Evolutionary conservation across 352 stramenopile species (phyloP).

Genomic region (Phytophthora cajani): DNA sequence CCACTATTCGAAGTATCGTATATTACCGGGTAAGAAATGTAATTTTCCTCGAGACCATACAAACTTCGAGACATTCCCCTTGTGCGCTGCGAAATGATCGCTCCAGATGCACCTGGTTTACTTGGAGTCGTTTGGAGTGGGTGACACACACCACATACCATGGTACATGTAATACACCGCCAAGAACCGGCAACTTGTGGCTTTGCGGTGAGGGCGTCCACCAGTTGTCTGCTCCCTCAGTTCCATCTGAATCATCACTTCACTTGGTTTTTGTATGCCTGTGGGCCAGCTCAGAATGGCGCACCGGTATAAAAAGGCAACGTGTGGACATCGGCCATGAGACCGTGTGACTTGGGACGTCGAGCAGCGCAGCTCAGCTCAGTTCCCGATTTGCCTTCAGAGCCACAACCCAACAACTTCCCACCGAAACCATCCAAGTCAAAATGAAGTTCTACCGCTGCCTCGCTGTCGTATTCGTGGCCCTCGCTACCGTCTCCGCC

Average conservation of each 20-base stretch:
- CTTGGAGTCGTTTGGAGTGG: slow-evolving; percentile 1
- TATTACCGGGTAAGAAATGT: background rate
- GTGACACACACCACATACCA: slow-evolving; percentile 10
- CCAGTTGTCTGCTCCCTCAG: background rate
- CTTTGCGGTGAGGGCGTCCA: slow-evolving; percentile 1
- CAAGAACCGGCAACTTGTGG: slow-evolving; percentile 1
- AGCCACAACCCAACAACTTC: too few species aligned
- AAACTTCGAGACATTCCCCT: background rate
- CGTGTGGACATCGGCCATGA: slow-evolving; percentile 1
- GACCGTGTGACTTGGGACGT: slow-evolving; percentile 7
- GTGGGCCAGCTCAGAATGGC: background rate
- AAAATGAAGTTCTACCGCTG: slow-evolving; percentile 13
- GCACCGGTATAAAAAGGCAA: slow-evolving; percentile 5
- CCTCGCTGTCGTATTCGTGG: slow-evolving; percentile 1
- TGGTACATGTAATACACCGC: too few species aligned
- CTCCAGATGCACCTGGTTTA: background rate
- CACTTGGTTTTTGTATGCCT: slow-evolving; percentile 6
- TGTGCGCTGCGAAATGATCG: background rate
- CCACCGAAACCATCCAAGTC: background rate
- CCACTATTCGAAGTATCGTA: background rate
- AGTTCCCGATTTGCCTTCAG: slow-evolving; percentile 5
- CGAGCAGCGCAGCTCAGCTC: background rate
- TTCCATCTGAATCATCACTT: slow-evolving; percentile 4
- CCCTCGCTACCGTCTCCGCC: background rate
- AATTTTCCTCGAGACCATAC: background rate